Conservation (phyloP, 176 grass and related monocot genomes). For the Oryza punctata region DNA sequence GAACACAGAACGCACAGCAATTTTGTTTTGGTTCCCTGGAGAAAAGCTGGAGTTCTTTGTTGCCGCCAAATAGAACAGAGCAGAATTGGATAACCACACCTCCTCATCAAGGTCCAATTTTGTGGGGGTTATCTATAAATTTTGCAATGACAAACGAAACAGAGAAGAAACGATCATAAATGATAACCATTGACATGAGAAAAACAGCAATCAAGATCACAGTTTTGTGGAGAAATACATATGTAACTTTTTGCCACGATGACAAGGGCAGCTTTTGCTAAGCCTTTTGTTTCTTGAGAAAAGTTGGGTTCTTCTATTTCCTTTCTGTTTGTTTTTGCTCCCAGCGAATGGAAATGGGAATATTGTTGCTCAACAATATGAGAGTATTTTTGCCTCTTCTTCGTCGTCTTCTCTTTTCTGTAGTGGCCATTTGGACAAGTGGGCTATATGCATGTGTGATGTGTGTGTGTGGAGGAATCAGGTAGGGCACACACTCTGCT, state of each 20-base stretch:
- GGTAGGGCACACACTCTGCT: constrained; percentile 39
- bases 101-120: constrained; percentile 24
- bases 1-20: constrained; percentile 27
- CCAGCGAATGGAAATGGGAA: constrained; percentile 59
- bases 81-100: constrained; percentile 1
- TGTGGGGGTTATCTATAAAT: constrained; percentile 33
- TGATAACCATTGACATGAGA: background rate
- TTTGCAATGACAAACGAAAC: constrained; percentile 25
- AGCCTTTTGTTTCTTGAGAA: constrained; percentile 43
- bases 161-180: background rate
- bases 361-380: constrained; percentile 30
- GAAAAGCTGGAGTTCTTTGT: constrained; percentile 19
- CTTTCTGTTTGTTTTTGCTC: constrained; percentile 26
- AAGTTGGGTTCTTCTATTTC: constrained; percentile 35
- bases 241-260: constrained; percentile 3
- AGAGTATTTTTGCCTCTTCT: constrained; percentile 38
- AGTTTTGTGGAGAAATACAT: constrained; percentile 9
- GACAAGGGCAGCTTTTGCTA: constrained; percentile 24
- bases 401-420: constrained; percentile 10
- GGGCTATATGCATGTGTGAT: background rate
- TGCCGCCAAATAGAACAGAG: constrained; percentile 26
- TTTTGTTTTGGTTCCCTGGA: constrained; percentile 49
- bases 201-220: constrained; percentile 5
- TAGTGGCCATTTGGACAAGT: constrained; percentile 28
- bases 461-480: constrained; percentile 35